Conservation (phyloP, 2,329 filamentous ascomycete species). For the Calycina herbarum region DNA sequence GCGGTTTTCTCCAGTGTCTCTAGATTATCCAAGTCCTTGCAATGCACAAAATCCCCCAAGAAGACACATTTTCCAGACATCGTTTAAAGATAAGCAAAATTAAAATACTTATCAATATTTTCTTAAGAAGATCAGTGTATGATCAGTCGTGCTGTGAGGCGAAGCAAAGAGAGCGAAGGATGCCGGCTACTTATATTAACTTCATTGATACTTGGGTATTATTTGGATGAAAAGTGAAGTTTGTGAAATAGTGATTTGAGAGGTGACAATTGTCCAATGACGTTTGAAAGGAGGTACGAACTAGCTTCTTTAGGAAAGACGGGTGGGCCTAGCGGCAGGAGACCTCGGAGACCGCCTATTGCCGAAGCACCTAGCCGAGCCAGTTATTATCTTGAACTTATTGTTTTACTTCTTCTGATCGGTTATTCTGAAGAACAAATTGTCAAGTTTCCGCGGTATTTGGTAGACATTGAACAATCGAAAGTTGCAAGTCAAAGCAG, state of each 20-base stretch:
- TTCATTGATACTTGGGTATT: not conserved
- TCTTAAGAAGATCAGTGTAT: too few relatives aligned
- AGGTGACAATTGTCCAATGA: not conserved
- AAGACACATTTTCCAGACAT: constrained; percentile 45
- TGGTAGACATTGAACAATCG: not conserved
- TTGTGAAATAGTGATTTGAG: constrained; percentile 3
- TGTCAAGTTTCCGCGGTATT: not conserved
- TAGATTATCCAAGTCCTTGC: constrained; percentile 46
- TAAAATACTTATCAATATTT: not conserved
- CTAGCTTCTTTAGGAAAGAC: constrained; percentile 9
- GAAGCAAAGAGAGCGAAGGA: too few relatives aligned
- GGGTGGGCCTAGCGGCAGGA: not conserved
- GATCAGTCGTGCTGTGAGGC: too few relatives aligned
- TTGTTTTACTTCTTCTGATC: too few relatives aligned
- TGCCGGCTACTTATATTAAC: too few relatives aligned
- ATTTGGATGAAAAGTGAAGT: constrained; percentile 1
- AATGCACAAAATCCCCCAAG: constrained; percentile 62
- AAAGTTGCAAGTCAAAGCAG: not conserved
- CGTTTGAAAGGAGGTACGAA: not conserved
- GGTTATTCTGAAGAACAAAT: not conserved
- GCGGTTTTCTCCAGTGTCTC: constrained; percentile 48
- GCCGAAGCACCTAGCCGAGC: too few relatives aligned
- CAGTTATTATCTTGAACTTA: too few relatives aligned
- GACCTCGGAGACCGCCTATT: not conserved
- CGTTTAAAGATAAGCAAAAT: not conserved